Evolutionary conservation across 352 stramenopile genomes (phyloP), one percentile per base, ranked within the genome.

Genomic region (Phytophthora rubi): DNA sequence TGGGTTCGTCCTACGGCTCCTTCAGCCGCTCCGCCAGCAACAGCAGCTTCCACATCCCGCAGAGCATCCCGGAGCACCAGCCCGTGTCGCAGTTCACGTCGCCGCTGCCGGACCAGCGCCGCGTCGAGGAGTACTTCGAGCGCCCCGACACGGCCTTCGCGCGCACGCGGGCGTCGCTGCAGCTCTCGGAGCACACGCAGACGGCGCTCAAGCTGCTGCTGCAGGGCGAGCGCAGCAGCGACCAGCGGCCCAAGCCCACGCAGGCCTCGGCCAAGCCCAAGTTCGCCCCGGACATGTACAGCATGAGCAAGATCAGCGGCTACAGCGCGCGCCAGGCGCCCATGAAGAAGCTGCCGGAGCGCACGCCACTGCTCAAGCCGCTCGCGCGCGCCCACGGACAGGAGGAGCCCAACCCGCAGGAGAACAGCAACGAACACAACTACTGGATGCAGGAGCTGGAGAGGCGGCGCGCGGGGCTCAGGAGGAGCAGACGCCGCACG

Each of bases 371-470:
- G 56, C 71, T 82, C 53, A 66, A 75, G 23, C 56, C 70, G n/a
- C 65, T 62, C 9, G 65, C 77, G 3, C 49, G 66, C 6, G 59
- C 55, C 0, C 65, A 86, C 18, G 68, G 59, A 4, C 56, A 69
- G 21, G 63, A 85, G 18, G 72, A 77, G n/a, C 37, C 65, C 6
- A 82, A 80, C 28, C 70, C 70, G 21, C 70, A 82, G 57, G 78
- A 83, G 63, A 68, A 72, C 62, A 61, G 53, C 42, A 72, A 73
- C 47, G 75, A 88, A 26, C 77, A 87, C 67, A 91, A 88, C 61
- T 90, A 94, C 73, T 94, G 86, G 86, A 81, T 90, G 54, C 84
- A 88, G 54, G 83, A 94, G 68, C 81, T 88, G 42, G 82, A 91
- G 60, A 73, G 81, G 12, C 81, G 85, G 54, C 79, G 81, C 3